phyloP scores from a whole-genome alignment of 108 stramenopile genomes.

The Fragilaria crotonensis region DNA sequence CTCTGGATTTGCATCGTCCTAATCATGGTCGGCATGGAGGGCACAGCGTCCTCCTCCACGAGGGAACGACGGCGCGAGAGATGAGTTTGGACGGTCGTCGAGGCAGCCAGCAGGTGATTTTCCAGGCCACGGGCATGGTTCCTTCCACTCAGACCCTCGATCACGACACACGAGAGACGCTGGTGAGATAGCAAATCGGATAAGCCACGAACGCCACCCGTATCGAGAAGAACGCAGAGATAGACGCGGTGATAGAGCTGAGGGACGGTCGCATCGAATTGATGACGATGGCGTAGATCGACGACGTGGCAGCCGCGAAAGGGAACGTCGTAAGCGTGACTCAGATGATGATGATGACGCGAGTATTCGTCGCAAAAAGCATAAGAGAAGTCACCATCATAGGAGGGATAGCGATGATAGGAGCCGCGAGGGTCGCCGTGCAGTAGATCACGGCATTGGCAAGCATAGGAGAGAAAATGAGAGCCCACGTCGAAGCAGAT shows the following conservation, averaged over 20 bases:
- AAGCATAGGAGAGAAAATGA: not conserved
- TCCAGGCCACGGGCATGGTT: not conserved
- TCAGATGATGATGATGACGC: not conserved
- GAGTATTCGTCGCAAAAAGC: not conserved
- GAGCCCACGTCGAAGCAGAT: not conserved
- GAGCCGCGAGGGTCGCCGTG: not conserved
- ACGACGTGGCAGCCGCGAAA: conserved; percentile 4
- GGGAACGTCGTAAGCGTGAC: not conserved
- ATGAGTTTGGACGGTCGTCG: conserved; percentile 5
- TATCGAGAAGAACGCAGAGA: not conserved
- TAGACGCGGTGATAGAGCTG: not conserved
- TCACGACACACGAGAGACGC: conserved; percentile 1
- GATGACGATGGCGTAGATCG: not conserved
- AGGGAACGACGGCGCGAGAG: not conserved
- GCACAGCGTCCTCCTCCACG: not conserved
- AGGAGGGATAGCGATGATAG: not conserved
- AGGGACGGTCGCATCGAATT: not conserved
- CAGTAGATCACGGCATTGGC: not conserved
- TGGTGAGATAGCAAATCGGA: conserved; percentile 1
- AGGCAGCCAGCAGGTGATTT: not conserved
- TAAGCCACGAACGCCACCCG: not conserved
- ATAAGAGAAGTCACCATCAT: not conserved
- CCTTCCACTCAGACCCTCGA: not conserved
- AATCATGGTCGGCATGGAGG: not conserved
- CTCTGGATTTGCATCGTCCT: not conserved